Evolutionary conservation across 768 basidiomycete species (phyloP).

Genomic region (Lactarius quietus): DNA sequence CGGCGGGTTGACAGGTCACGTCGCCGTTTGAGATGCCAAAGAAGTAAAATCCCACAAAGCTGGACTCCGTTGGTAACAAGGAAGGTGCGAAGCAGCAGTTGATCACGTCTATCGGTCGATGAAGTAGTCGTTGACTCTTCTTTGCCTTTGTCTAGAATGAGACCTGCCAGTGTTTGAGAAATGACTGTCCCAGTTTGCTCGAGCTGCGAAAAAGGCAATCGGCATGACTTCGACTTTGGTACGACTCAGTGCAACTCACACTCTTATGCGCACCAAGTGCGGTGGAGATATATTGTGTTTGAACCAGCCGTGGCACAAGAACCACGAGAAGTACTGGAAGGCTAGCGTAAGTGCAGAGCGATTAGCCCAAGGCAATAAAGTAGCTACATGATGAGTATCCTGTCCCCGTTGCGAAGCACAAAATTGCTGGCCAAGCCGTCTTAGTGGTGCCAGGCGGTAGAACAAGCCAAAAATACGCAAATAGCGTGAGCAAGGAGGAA

Average conservation of each 20-base stretch:
- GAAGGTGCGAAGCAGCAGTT: conserved; percentile 56
- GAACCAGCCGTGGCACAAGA: conserved; percentile 69
- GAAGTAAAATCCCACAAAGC: conserved; percentile 45
- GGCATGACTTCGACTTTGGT: not conserved
- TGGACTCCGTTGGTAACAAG: conserved; percentile 56
- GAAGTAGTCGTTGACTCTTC: conserved; percentile 15
- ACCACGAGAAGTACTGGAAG: conserved; percentile 64
- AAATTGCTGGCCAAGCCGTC: conserved; percentile 58
- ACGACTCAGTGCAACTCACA: conserved; percentile 41
- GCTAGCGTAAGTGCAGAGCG: not conserved
- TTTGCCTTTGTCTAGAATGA: conserved; percentile 52
- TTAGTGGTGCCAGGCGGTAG: conserved; percentile 55
- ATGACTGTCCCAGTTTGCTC: conserved; percentile 74
- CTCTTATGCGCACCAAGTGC: conserved; percentile 77
- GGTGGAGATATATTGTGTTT: conserved; percentile 69
- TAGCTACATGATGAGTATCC: conserved; percentile 68
- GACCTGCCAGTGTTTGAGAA: conserved; percentile 68
- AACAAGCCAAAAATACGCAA: conserved; percentile 64
- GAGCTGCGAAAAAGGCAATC: conserved; percentile 40
- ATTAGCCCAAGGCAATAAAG: not conserved
- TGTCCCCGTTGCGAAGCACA: conserved; percentile 61
- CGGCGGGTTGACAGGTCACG: conserved; percentile 34
- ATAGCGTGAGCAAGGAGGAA: conserved; percentile 56
- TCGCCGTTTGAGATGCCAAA: conserved; percentile 47
- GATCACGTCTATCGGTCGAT: conserved; percentile 36